A percentile compares a stretch with the other conserved stretches of the same genome.
Conservation (phyloP, 306 rosid genomes). For the Hylodesmum podocarpum region DNA sequence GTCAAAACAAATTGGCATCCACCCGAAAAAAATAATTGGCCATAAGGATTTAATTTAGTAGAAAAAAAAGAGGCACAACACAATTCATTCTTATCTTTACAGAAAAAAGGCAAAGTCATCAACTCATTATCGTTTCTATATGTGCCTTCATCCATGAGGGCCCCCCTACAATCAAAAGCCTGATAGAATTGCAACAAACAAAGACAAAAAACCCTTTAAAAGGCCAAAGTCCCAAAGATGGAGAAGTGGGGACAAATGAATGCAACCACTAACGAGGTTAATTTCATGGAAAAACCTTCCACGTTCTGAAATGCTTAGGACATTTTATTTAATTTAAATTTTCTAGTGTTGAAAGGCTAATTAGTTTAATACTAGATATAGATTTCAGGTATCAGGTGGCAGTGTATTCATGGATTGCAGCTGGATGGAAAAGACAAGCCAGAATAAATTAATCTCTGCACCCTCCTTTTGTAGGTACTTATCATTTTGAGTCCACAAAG, state of each 20-base stretch:
- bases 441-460: background rate
- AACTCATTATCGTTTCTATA: background rate
- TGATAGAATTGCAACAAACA: background rate
- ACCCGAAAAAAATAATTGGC: no score
- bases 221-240: background rate
- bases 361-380: background rate
- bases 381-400: background rate
- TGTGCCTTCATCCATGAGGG: background rate
- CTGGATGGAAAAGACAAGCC: background rate
- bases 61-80: background rate
- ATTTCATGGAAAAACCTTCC: constrained; percentile 5
- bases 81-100: background rate
- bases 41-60: no score
- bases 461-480: background rate
- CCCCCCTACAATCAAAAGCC: background rate
- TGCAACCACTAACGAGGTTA: background rate
- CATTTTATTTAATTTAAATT: background rate
- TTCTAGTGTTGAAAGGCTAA: background rate
- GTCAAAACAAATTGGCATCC: no score
- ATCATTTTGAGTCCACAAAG: constrained; percentile 12
- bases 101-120: background rate
- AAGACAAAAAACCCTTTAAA: background rate
- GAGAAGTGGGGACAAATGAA: constrained; percentile 22
- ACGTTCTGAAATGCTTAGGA: background rate
- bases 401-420: constrained; percentile 5